These are phyloP conservation scores for Metarhizium guizhouense DNA, from an alignment of 2,329 filamentous ascomycete species.

Conservation along the genomic window DNA sequence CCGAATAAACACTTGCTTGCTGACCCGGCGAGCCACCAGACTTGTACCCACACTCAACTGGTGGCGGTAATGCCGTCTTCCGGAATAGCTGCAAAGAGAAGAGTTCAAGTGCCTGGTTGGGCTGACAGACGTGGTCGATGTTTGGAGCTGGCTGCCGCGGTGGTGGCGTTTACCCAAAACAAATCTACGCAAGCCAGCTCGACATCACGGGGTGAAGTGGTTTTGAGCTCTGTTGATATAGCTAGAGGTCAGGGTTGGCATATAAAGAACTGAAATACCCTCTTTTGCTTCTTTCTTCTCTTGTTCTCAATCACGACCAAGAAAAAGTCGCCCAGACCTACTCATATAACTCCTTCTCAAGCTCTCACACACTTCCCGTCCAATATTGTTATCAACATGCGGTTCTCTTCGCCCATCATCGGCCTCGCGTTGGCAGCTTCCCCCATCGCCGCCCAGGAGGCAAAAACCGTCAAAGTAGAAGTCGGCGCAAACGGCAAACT, in stretches of 20 bases:
- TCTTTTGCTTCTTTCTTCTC: not conserved
- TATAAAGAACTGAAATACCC: not conserved
- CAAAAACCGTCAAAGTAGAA: not conserved
- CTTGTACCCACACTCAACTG: not conserved
- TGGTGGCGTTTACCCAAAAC: not conserved
- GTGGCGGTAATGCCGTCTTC: not conserved
- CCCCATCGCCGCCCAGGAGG: not conserved
- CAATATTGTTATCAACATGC: not conserved
- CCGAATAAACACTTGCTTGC: not conserved
- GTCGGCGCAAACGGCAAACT: constrained; percentile 18
- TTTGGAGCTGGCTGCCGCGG: no score
- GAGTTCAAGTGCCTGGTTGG: not conserved
- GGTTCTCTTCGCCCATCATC: not conserved
- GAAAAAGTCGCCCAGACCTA: not conserved
- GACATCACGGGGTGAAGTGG: not conserved
- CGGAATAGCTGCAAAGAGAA: not conserved
- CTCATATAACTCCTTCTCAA: not conserved
- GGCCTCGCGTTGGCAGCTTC: not conserved
- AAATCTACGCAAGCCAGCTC: not conserved
- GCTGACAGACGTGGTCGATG: not conserved
- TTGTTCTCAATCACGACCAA: not conserved
- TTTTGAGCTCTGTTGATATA: not conserved
- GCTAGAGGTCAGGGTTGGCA: not conserved
- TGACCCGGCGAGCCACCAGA: not conserved
- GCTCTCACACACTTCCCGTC: not conserved